These are phyloP conservation scores for Simplicillium sp. DNA, from an alignment of 2,329 filamentous ascomycete genomes.

Conservation along the genomic window DNA sequence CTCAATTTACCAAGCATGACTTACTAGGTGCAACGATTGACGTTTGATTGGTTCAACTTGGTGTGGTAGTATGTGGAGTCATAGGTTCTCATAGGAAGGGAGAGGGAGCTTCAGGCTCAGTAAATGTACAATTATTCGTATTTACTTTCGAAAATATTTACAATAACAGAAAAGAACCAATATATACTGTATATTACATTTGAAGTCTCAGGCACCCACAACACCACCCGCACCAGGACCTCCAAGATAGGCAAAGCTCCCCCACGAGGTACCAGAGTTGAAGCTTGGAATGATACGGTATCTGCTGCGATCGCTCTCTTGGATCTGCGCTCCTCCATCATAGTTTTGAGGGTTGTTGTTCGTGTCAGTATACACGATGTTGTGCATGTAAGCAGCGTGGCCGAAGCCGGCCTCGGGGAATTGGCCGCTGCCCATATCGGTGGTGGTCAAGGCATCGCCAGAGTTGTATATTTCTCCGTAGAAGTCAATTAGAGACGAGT, in stretches of 20 bases:
- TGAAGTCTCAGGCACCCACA: constrained; percentile 7
- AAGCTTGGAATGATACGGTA: constrained; percentile 8
- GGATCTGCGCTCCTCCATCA: constrained; percentile 2
- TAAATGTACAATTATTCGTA: too few relatives aligned
- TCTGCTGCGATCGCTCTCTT: constrained; percentile 8
- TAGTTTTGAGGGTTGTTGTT: constrained; percentile 4
- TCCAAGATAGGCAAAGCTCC: constrained; percentile 10
- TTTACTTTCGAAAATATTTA: too few relatives aligned
- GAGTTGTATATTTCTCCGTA: constrained; percentile 14
- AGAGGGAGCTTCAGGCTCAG: too few relatives aligned
- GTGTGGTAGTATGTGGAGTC: too few relatives aligned
- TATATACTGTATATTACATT: too few relatives aligned
- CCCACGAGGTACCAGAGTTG: constrained; percentile 9
- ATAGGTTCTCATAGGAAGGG: too few relatives aligned
- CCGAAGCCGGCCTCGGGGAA: constrained; percentile 11
- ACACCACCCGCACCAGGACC: constrained; percentile 12
- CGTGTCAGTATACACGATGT: constrained; percentile 9
- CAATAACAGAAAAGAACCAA: too few relatives aligned
- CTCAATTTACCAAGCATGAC: too few relatives aligned
- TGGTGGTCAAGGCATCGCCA: constrained; percentile 8
- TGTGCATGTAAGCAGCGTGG: constrained; percentile 9
- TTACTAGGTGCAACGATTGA: too few relatives aligned
- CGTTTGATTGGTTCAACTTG: too few relatives aligned
- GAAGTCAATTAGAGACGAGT: constrained; percentile 8
- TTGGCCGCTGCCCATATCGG: constrained; percentile 14